A percentile compares a stretch with the other conserved stretches of the same genome.
phyloP scores from a whole-genome alignment of 2,329 filamentous ascomycete genomes.

The Colletotrichum sp. region DNA sequence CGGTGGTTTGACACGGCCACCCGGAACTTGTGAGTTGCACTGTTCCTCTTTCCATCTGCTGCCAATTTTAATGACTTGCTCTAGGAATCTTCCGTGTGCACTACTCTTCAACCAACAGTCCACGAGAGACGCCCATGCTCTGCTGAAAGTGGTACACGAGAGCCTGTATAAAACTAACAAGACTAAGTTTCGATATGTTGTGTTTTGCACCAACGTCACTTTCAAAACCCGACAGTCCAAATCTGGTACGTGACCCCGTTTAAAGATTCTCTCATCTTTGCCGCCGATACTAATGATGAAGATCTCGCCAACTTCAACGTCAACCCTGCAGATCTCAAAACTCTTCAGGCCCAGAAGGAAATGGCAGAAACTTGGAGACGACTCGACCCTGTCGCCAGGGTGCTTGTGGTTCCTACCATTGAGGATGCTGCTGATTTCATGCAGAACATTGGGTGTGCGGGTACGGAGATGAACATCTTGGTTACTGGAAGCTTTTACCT shows the following conservation, averaged over 20 bases:
- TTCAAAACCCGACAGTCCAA: neutral
- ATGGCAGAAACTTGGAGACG: neutral
- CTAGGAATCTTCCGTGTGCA: neutral
- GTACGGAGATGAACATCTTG: neutral
- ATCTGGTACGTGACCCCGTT: neutral
- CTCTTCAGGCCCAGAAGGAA: neutral
- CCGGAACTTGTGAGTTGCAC: neutral
- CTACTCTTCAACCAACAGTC: neutral
- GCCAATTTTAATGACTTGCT: no score
- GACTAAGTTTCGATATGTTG: neutral
- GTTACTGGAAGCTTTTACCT: neutral
- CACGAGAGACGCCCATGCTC: neutral
- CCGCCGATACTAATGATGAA: neutral
- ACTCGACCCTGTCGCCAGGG: neutral
- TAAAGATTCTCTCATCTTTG: neutral
- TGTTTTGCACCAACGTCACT: neutral
- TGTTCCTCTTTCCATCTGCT: fast-evolving
- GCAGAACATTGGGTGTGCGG: neutral
- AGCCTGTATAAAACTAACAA: neutral
- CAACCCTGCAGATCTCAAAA: neutral
- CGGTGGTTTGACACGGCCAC: neutral
- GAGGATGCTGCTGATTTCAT: neutral
- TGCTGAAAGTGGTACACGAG: neutral
- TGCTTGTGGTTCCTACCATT: neutral
- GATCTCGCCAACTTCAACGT: neutral